These are phyloP conservation scores for Paramecium octaurelia DNA, from an alignment of 73 alveolate genomes.

Conservation along the genomic window DNA sequence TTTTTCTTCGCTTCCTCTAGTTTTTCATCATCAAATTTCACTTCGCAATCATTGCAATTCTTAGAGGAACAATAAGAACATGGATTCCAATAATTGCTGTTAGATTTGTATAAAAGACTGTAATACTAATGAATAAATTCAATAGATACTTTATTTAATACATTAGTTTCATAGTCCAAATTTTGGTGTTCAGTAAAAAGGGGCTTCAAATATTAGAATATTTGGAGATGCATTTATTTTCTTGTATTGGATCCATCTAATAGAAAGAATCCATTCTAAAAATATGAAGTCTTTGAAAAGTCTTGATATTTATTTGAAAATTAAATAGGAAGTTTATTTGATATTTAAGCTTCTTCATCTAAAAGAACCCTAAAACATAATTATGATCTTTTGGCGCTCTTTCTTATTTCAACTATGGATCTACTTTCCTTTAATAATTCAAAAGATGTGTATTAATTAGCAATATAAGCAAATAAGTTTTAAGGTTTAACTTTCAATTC, in stretches of 20 bases:
- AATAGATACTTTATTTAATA: background rate
- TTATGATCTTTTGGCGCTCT: background rate
- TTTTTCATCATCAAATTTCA: background rate
- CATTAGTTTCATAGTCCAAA: background rate
- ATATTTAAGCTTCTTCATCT: background rate
- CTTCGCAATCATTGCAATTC: slow-evolving; percentile 1
- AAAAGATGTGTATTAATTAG: background rate
- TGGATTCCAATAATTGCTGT: slow-evolving; percentile 1
- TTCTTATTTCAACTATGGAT: background rate
- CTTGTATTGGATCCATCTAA: background rate
- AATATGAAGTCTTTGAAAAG: background rate
- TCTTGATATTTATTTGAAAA: background rate
- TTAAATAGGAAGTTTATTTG: background rate
- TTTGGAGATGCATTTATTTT: background rate
- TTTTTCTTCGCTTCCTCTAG: background rate
- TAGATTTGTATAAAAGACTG: background rate
- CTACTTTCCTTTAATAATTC: background rate
- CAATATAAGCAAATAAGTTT: background rate
- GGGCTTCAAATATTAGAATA: background rate
- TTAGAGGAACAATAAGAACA: background rate
- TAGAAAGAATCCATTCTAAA: background rate
- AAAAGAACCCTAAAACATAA: background rate
- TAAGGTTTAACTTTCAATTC: background rate
- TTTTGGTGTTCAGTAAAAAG: background rate
- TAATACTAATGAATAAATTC: background rate